These are phyloP conservation scores for Lipomyces spencermartinsiae DNA, from an alignment of 805 yeast genomes.

Conservation along the genomic window DNA sequence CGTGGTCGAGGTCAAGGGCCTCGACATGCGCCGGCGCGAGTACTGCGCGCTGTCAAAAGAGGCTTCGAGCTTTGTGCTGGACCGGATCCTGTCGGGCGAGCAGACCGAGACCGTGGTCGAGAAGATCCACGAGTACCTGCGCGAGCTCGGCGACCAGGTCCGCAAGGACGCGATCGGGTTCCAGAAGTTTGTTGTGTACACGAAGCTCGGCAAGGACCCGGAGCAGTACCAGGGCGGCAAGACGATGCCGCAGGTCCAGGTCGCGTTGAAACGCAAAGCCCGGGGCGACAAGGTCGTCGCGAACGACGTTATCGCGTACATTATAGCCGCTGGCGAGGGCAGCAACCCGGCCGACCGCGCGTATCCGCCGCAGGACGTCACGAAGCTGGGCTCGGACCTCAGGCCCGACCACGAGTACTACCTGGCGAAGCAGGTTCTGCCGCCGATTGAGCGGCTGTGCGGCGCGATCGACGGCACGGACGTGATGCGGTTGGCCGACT, in stretches of 20 bases:
- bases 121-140: slow-evolving; percentile 75
- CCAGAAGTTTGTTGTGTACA: slow-evolving; percentile 77
- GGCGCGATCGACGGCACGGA: slow-evolving; percentile 89
- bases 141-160: slow-evolving; percentile 62
- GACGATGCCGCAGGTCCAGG: slow-evolving; percentile 83
- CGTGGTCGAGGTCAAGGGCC: slow-evolving; percentile 87
- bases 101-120: slow-evolving; percentile 76
- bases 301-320: slow-evolving; percentile 87
- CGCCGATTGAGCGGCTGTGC: slow-evolving; percentile 87
- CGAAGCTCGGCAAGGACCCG: slow-evolving; percentile 90
- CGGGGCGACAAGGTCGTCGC: slow-evolving; percentile 87
- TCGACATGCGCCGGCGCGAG: slow-evolving; percentile 97
- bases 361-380: slow-evolving; percentile 75
- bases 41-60: slow-evolving; percentile 92
- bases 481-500: slow-evolving; percentile 72
- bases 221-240: slow-evolving; percentile 79
- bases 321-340: slow-evolving; percentile 59
- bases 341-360: slow-evolving; percentile 77
- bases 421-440: slow-evolving; percentile 84
- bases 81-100: slow-evolving; percentile 69
- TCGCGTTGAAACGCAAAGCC: slow-evolving; percentile 79
- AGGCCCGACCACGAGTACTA: slow-evolving; percentile 74
- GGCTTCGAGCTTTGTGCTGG: slow-evolving; percentile 74
- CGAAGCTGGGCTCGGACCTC: slow-evolving; percentile 14
- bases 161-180: slow-evolving; percentile 66